Conservation (phyloP, 352 stramenopile species). For the Globisporangium ultimum region DNA sequence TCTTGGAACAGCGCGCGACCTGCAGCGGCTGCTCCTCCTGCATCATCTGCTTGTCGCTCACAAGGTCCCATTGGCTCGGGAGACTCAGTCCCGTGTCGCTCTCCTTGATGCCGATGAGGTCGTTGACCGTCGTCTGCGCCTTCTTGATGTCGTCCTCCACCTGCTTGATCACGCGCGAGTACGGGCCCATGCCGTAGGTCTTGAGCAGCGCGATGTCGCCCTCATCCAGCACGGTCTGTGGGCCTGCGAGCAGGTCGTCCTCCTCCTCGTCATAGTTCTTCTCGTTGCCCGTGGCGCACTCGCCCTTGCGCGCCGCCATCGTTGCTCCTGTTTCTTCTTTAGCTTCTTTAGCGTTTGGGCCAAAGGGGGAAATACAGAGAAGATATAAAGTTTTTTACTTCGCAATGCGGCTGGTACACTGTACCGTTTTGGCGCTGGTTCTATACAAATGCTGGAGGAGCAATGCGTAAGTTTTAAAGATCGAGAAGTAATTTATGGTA, state of each 20-base stretch:
- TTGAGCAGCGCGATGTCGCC: conserved; percentile 99
- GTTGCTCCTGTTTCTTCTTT: conserved; percentile 1
- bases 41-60: conserved; percentile 99
- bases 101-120: conserved; percentile 97
- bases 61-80: conserved; percentile 98
- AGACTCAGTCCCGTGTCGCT: conserved; percentile 98
- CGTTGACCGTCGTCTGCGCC: conserved; percentile 90
- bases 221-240: conserved; percentile 86
- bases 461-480: not conserved
- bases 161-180: conserved; percentile 95
- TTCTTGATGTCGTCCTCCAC: conserved; percentile 99
- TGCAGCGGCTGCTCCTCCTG: conserved; percentile 97
- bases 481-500: not conserved
- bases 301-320: conserved; percentile 44
- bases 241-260: conserved; percentile 77
- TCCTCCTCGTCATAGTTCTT: conserved; percentile 95
- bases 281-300: conserved; percentile 96
- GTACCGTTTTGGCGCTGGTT: too few relatives aligned
- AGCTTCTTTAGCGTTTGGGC: too few relatives aligned
- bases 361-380: too few relatives aligned
- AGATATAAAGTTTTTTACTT: not conserved
- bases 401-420: not conserved
- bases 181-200: conserved; percentile 97
- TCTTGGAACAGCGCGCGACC: conserved; percentile 96
- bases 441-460: not conserved